Evolutionary conservation across 1,284 basidiomycete species (phyloP), one percentile per base, ranked within the genome.

Genomic region (Apiotrichum siamense): DNA sequence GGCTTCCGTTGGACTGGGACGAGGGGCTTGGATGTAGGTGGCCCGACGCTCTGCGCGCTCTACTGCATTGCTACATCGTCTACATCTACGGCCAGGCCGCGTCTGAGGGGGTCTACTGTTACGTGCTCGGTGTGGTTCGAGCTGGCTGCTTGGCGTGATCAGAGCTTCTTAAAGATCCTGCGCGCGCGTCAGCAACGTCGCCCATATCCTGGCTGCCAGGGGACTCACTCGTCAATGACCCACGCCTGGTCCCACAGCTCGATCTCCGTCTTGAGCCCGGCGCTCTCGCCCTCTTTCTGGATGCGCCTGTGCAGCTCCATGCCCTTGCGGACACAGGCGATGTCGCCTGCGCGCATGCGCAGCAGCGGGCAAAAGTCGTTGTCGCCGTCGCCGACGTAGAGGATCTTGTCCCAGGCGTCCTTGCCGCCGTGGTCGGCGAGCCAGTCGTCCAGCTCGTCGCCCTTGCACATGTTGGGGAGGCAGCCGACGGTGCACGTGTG

Each of bases 391-490:
- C 94, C 96, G 49, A 97, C 81, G 70, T 97, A 98, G 40, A 91
- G 78, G 57, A 97, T 79, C 47, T 86, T 83, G 57, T 94, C 86
- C 65, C 80, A 97, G 4, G 63, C 52, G 7, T 73, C 70, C 29
- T 77, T 75, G 15, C 80, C 78, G n/a, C 79, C 79, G 57, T 87
- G 78, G n/a, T 83, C 77, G 2, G 76, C 76, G 38, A 94, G 77
- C 77, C 87, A 97, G 0, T 83, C 83, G 5, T 86, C 81, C 26
- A 98, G 79, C 72, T 98, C 94, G 61, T 88, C 85, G 36, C 94
- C 94, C 79, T 98, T 98, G 80, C 94, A 98, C 92, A 98, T 97
- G 77, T 98, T 98, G 11, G 87, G 81, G 52, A 85, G 85, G 77
- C 94, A 98, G 15, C 94, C 94, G 47, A 97, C 80, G 46, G 77